These are phyloP conservation scores for Tuber umbilicatum DNA, from an alignment of 495 filamentous ascomycete species.

Conservation along the genomic window DNA sequence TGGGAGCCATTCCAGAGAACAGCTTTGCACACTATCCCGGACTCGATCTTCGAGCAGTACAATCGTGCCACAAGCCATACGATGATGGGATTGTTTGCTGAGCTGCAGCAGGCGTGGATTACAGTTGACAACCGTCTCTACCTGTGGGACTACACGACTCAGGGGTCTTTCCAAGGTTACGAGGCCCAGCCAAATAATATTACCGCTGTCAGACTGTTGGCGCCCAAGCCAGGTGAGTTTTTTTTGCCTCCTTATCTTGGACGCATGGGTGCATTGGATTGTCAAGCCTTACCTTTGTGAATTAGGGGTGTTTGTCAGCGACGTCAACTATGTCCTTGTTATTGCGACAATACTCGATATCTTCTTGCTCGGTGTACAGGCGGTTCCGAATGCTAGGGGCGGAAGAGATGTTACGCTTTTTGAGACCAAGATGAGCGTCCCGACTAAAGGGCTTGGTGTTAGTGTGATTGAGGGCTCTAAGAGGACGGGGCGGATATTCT, in stretches of 20 bases:
- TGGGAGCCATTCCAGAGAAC: constrained; percentile 86
- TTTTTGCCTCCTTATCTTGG: not conserved
- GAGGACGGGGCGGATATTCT: constrained; percentile 81
- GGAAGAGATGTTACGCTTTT: constrained; percentile 66
- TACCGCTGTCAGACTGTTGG: constrained; percentile 72
- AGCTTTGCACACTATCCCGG: constrained; percentile 76
- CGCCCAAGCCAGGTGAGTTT: constrained; percentile 52
- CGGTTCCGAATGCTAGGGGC: constrained; percentile 54
- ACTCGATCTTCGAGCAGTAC: constrained; percentile 80
- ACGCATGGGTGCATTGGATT: not conserved
- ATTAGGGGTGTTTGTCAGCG: constrained; percentile 72
- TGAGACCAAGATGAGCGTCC: constrained; percentile 71
- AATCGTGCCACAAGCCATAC: constrained; percentile 77
- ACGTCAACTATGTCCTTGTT: constrained; percentile 78
- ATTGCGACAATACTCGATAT: constrained; percentile 80
- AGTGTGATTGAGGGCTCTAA: constrained; percentile 68
- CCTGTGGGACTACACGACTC: constrained; percentile 85
- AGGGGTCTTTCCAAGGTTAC: constrained; percentile 53
- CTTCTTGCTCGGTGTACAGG: constrained; percentile 70
- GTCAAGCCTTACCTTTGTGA: constrained; percentile 12
- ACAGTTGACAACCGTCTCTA: constrained; percentile 93
- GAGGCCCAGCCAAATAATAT: constrained; percentile 84
- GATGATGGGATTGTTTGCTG: constrained; percentile 85
- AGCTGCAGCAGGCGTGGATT: constrained; percentile 90
- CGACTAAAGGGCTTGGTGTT: constrained; percentile 64